Conservation (phyloP, 169 alveolate species). For the Plasmodium fragile region DNA sequence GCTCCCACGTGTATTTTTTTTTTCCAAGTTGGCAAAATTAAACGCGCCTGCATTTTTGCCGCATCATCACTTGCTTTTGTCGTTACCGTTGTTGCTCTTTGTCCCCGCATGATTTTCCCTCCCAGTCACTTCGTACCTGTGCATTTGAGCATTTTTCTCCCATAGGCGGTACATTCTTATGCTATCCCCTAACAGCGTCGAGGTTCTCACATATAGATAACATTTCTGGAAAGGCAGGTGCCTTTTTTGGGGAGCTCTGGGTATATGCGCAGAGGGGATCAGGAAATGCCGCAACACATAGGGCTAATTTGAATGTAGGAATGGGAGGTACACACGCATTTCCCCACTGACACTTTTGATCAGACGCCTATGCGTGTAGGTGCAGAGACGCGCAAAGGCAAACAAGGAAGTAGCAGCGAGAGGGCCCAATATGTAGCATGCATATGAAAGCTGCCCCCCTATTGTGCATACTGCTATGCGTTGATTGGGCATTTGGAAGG, state of each 20-base stretch:
- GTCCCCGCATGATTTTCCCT: not conserved
- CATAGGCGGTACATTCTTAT: not conserved
- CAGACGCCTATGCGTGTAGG: not conserved
- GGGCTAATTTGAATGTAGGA: not conserved
- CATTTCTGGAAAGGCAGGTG: not conserved
- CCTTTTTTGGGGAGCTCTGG: not conserved
- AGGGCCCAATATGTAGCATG: constrained; percentile 41
- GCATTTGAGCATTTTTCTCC: not conserved
- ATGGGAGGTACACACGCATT: not conserved
- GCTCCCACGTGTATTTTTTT: not conserved
- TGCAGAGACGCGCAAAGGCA: not conserved
- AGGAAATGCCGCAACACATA: not conserved
- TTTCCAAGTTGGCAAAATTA: not conserved
- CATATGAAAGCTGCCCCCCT: not conserved
- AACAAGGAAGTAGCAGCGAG: not conserved
- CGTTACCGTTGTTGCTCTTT: not conserved
- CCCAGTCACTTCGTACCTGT: not conserved
- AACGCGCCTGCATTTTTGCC: not conserved
- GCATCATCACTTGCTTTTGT: not conserved
- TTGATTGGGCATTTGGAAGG: constrained; percentile 7
- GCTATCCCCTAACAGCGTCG: not conserved
- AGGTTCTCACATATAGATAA: not conserved
- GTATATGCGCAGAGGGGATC: not conserved
- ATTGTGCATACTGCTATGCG: constrained; percentile 20
- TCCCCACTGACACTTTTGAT: not conserved